These are phyloP conservation scores for Phenoliferia sp. DNA, from an alignment of 1,284 basidiomycete species.

Conservation along the genomic window DNA sequence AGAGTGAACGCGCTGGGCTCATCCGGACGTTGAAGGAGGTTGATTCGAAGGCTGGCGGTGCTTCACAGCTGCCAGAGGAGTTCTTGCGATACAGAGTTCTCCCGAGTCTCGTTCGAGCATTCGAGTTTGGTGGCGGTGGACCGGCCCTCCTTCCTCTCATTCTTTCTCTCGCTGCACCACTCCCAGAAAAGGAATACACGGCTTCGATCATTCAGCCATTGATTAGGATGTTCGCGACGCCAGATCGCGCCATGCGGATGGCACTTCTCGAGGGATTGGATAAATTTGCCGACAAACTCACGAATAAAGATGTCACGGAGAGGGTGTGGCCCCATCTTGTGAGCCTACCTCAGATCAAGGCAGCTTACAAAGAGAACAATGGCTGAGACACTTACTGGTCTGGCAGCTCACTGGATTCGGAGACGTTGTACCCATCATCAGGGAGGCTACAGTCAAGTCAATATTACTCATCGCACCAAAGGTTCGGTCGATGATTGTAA, in stretches of 20 bases:
- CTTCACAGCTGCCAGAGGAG: constrained; percentile 66
- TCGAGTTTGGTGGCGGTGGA: constrained; percentile 61
- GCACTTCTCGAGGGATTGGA: constrained; percentile 80
- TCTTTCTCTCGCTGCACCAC: constrained; percentile 58
- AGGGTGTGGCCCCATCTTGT: constrained; percentile 92
- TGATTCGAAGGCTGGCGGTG: background rate
- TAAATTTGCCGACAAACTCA: constrained; percentile 80
- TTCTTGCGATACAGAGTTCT: constrained; percentile 82
- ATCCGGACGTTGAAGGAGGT: constrained; percentile 49
- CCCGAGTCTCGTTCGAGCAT: constrained; percentile 75
- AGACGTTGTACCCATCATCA: constrained; percentile 86
- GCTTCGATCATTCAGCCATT: constrained; percentile 69
- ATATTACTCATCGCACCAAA: constrained; percentile 80
- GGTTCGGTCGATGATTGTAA: constrained; percentile 45
- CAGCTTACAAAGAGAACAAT: no score
- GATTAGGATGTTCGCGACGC: constrained; percentile 74
- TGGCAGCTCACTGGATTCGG: constrained; percentile 86
- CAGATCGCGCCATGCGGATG: constrained; percentile 90
- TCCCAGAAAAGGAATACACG: constrained; percentile 66
- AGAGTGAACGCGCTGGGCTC: constrained; percentile 72
- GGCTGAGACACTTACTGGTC: no score
- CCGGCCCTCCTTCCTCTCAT: constrained; percentile 73
- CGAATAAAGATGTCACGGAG: constrained; percentile 75
- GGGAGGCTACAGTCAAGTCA: constrained; percentile 89
- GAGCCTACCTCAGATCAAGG: constrained; percentile 42